Base-by-base conservation (phyloP, 306 rosid genomes). In the Gillenia trifoliata region DNA sequence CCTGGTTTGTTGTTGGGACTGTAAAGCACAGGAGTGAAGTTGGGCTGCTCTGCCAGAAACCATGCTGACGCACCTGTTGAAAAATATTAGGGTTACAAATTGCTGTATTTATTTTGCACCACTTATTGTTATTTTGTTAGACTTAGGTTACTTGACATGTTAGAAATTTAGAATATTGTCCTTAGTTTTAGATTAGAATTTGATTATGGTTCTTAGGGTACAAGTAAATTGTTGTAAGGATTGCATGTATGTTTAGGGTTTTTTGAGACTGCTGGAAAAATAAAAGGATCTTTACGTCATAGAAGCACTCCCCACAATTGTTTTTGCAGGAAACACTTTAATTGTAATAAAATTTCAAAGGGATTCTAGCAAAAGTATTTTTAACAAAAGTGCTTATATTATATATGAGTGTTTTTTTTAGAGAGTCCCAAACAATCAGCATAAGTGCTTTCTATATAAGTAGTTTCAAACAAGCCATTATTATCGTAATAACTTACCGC, bases 21-120 rank as follows among this genome's bases (percentile, higher is more conserved):
- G 74, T 95, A 95, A 2, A 92, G 62, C 0, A 80, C 73, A 0
- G 96, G 99, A 0, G 75, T 66, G 0, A 83, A 59, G 64, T 95
- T 95, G 0, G 99, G 99, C 0, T 75, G 36, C 0, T 95, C 97
- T 3, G 98, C 99, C 22, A 84, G 85, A 72, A 57, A 57, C 99
- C 99, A 95, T 1, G 87, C 99, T 0, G 98, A 75, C 4, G 36
- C 23, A 30, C 66, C 66, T 62, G 41, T 62, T 13, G 33, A 30
- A 29, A 17, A 15, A 62, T 16, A 62, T 3, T 13, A 6, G 36
- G 66, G 41, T 30, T 20, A 45, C 34, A 59, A 23, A 59, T 26
- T 25, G 20, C 30, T 59, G 28, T 11, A 22, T 55, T 55, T 55
- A n/a, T 57, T 57, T 57, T 43, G 49, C 49, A 43, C 49, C 49